Evolutionary conservation across 179 eudicot genomes (phyloP).

Genomic region (Silene noctiflora): DNA sequence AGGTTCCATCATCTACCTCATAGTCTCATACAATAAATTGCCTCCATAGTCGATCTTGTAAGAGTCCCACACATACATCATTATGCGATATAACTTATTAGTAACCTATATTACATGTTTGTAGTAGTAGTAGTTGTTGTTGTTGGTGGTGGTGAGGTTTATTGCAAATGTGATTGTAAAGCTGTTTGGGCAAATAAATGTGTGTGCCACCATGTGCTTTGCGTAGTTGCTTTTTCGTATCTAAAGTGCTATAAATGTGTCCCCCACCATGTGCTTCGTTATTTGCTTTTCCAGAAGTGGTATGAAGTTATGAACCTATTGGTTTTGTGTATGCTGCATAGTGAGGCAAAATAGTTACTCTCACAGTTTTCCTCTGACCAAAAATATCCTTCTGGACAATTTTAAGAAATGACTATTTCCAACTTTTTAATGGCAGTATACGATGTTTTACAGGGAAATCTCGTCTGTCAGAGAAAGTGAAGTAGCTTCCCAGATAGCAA

Average conservation of each 20-base stretch:
- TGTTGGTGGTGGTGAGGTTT: not conserved
- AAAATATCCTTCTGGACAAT: not conserved
- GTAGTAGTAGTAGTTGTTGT: too few species aligned
- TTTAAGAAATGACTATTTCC: not conserved
- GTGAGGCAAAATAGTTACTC: not conserved
- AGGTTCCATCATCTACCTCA: too few species aligned
- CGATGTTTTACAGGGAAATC: slow-evolving; percentile 56
- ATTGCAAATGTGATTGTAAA: not conserved
- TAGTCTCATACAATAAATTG: too few species aligned
- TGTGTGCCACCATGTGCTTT: slow-evolving; percentile 2
- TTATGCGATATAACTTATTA: too few species aligned
- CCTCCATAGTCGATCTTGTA: too few species aligned
- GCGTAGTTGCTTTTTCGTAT: not conserved
- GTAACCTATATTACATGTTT: too few species aligned
- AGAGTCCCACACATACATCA: too few species aligned
- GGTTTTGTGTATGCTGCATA: not conserved
- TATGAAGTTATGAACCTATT: slow-evolving; percentile 4
- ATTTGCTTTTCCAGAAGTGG: not conserved
- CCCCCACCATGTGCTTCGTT: not conserved
- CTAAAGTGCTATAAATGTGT: not conserved
- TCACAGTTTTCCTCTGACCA: not conserved
- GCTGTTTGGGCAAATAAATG: not conserved
- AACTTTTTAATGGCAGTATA: slow-evolving; percentile 9
- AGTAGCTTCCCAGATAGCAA: slow-evolving; percentile 68
- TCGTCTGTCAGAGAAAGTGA: slow-evolving; percentile 70